Conservation (phyloP, 805 yeast species). For the Kazachstania kunashirensis region DNA sequence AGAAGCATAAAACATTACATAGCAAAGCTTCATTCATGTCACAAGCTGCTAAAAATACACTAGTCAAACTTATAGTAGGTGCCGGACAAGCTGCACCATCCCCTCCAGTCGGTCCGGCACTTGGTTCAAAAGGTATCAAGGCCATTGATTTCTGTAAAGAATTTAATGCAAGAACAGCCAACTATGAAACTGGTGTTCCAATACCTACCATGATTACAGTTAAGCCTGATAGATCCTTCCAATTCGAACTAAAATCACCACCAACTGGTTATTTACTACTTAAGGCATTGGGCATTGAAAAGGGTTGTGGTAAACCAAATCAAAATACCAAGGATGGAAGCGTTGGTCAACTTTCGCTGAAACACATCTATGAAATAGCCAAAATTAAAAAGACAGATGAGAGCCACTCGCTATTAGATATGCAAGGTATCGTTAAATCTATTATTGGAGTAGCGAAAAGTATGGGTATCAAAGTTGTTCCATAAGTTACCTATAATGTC, state of each 20-base stretch:
- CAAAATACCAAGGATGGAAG: slow-evolving; percentile 15
- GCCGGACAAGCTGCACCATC: slow-evolving; percentile 98
- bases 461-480: slow-evolving; percentile 76
- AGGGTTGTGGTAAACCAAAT: slow-evolving; percentile 62
- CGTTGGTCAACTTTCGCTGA: slow-evolving; percentile 64
- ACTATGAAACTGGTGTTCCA: slow-evolving; percentile 76
- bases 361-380: slow-evolving; percentile 91
- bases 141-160: slow-evolving; percentile 98
- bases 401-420: slow-evolving; percentile 57
- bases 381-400: slow-evolving; percentile 83
- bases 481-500: slow-evolving; percentile 26
- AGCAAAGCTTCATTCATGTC: too few species aligned
- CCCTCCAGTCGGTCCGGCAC: slow-evolving; percentile 98
- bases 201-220: slow-evolving; percentile 79
- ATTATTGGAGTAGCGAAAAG: slow-evolving; percentile 83
- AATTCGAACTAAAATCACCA: slow-evolving; percentile 82
- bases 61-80: slow-evolving; percentile 85
- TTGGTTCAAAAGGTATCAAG: slow-evolving; percentile 96
- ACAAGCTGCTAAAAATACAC: slow-evolving; percentile 43
- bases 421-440: slow-evolving; percentile 72
- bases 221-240: slow-evolving; percentile 84
- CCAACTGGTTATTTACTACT: slow-evolving; percentile 79
- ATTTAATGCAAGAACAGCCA: slow-evolving; percentile 93
- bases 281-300: slow-evolving; percentile 59
- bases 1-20: too few species aligned